Evolutionary conservation across 257 asterid genomes (phyloP).

Genomic region (Forsythia viridissima): DNA sequence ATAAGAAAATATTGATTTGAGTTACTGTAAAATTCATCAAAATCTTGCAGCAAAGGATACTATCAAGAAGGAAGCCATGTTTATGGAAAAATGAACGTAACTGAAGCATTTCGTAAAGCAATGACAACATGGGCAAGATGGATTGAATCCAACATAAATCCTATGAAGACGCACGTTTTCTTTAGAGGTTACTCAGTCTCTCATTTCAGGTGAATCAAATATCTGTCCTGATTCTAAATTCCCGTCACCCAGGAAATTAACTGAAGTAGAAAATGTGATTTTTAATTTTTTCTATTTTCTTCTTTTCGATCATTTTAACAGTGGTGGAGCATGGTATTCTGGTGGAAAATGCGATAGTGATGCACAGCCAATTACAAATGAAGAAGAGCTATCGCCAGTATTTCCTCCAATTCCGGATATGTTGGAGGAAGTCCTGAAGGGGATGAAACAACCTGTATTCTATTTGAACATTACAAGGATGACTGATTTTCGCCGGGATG

Average conservation of each 20-base stretch:
- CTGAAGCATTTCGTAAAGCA: slow-evolving; percentile 67
- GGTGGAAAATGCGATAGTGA: slow-evolving; percentile 71
- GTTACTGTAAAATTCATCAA: not conserved
- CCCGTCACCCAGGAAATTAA: not conserved
- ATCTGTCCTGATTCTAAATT: not conserved
- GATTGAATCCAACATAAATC: slow-evolving; percentile 59
- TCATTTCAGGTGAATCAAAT: slow-evolving; percentile 62
- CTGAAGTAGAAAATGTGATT: not conserved
- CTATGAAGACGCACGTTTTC: slow-evolving; percentile 54
- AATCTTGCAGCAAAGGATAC: slow-evolving; percentile 64
- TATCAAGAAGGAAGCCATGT: slow-evolving; percentile 78
- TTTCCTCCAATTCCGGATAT: slow-evolving; percentile 57
- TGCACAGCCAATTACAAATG: slow-evolving; percentile 53
- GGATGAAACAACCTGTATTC: slow-evolving; percentile 42
- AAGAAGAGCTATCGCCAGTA: slow-evolving; percentile 39
- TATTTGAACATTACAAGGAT: slow-evolving; percentile 63
- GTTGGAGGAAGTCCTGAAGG: slow-evolving; percentile 46
- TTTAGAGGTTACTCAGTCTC: slow-evolving; percentile 71
- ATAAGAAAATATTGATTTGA: not conserved
- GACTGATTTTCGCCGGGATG: slow-evolving; percentile 68
- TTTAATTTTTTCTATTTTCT: not conserved
- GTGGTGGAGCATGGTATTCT: slow-evolving; percentile 80
- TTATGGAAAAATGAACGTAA: slow-evolving; percentile 52
- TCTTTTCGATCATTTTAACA: slow-evolving; percentile 11
- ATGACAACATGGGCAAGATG: slow-evolving; percentile 73